Evolutionary conservation across 1,139 yeast genomes (phyloP), one percentile per base, ranked within the genome.

Genomic region (Lodderomyces metapsilosis): DNA sequence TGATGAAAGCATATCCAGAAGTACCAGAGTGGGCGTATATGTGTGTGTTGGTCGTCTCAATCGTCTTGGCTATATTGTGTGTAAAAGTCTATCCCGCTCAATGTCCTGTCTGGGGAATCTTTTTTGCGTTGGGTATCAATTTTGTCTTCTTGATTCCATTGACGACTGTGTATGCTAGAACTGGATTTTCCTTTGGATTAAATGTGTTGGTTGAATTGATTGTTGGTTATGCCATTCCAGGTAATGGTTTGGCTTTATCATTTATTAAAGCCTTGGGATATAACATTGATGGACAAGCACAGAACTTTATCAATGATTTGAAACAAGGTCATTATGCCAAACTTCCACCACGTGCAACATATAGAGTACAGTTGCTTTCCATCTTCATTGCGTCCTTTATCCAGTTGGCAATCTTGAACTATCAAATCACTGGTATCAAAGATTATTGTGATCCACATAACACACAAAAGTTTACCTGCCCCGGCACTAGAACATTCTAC

Each of bases 1-100:
- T 78, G 76, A 79, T 80, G 82, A 48, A 66, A 21, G 60, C 62
- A 16, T 79, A 79, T 55, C 68, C 67, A 31, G 88, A 82, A 51
- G 85, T 80, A 15, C 87, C 87, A 9, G 82, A 80, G 46, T 75
- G 77, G 76, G 78, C 79, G 71, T 82, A 74, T 50, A 48, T 76
- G 18, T 42, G 62, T 10, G 69, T 81, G 13, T 59, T 81, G 43
- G 46, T 76, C n/a, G 48, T 72, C 16, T 70, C 85, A 2, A 53
- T 80, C 5, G 71, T 66, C 1, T 61, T 79, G 41, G 83, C 78
- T 4, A 69, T 80, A 24, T 50, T 76, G 3, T 68, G 76, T 43
- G 71, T 79, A 15, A 57, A 73, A 47, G 59, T 68, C 1, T 78
- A 75, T 51, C 61, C 76, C 15, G 66, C 78, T 9, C 66, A 73